Evolutionary conservation across 805 yeast genomes (phyloP).

Genomic region (Candida sanyiensis): DNA sequence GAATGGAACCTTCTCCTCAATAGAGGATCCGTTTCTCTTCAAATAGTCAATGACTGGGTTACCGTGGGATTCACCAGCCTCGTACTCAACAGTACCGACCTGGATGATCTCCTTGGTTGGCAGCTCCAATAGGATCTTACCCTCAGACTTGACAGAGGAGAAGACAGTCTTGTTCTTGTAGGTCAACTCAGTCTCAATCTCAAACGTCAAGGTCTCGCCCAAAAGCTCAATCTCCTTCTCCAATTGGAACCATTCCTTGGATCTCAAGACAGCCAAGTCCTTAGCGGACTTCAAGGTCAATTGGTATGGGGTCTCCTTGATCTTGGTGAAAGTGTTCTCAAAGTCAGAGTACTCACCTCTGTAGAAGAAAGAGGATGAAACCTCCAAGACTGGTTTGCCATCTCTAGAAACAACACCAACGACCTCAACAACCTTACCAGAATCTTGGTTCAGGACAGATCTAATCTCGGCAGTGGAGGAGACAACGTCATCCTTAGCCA

Average conservation of each 20-base stretch:
- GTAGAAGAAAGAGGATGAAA: constrained; percentile 91
- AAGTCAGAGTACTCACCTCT: constrained; percentile 87
- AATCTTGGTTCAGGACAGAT: constrained; percentile 84
- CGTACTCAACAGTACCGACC: constrained; percentile 79
- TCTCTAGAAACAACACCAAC: constrained; percentile 81
- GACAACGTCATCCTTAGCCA: constrained; percentile 83
- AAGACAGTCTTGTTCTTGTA: constrained; percentile 73
- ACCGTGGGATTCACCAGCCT: constrained; percentile 90
- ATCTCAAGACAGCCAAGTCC: constrained; percentile 87
- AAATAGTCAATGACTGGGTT: constrained; percentile 96
- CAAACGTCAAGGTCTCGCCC: constrained; percentile 78
- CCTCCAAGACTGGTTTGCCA: constrained; percentile 82
- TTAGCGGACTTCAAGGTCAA: constrained; percentile 65
- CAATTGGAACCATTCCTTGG: constrained; percentile 97
- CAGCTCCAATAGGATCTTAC: constrained; percentile 80
- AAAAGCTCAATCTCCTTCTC: constrained; percentile 66
- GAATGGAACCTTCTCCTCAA: constrained; percentile 88
- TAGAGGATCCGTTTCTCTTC: constrained; percentile 83
- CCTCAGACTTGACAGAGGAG: constrained; percentile 75
- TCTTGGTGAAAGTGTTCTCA: constrained; percentile 87
- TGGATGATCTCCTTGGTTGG: constrained; percentile 86
- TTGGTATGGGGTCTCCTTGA: constrained; percentile 81
- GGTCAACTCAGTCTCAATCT: constrained; percentile 78
- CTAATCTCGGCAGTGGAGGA: constrained; percentile 77
- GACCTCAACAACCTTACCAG: constrained; percentile 95